Evolutionary conservation across 1,139 yeast species (phyloP).

Genomic region (Protomyces lactucae-debilis): DNA sequence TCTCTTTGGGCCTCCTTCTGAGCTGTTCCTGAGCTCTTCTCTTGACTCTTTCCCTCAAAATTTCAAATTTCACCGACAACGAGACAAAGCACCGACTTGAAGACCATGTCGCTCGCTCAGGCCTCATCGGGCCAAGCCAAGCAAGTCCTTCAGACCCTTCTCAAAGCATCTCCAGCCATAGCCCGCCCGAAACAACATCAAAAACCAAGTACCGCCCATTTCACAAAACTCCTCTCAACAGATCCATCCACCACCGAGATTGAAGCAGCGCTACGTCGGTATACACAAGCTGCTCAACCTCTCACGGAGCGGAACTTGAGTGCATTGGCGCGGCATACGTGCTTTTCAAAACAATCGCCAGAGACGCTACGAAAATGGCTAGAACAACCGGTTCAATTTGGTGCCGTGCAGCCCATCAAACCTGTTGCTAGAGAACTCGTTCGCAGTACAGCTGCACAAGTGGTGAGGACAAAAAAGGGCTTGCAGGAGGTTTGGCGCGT

Average conservation of each 20-base stretch:
- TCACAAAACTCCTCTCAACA: background rate
- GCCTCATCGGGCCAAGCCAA: background rate
- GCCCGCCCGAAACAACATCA: background rate
- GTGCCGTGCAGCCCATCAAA: background rate
- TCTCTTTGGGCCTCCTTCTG: too few relatives aligned
- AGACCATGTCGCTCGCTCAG: background rate
- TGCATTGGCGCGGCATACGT: background rate
- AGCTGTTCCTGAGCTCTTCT: too few relatives aligned
- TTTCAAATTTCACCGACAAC: too few relatives aligned
- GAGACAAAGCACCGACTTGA: background rate
- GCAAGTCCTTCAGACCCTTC: background rate
- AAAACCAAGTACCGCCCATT: background rate
- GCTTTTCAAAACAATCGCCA: background rate
- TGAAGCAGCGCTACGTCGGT: background rate
- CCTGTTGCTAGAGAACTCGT: background rate
- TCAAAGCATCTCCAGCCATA: background rate
- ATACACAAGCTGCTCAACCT: background rate
- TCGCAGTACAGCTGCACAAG: background rate
- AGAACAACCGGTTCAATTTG: background rate
- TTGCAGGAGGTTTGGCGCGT: background rate
- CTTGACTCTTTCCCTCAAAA: too few relatives aligned
- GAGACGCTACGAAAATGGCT: background rate
- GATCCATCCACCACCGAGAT: background rate
- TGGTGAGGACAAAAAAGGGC: background rate
- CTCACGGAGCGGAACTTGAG: background rate